Percentiles rank a stretch among this genome's conserved stretches.
Conservation (phyloP, 2,329 filamentous ascomycete species). For the Penicillium sp. region DNA sequence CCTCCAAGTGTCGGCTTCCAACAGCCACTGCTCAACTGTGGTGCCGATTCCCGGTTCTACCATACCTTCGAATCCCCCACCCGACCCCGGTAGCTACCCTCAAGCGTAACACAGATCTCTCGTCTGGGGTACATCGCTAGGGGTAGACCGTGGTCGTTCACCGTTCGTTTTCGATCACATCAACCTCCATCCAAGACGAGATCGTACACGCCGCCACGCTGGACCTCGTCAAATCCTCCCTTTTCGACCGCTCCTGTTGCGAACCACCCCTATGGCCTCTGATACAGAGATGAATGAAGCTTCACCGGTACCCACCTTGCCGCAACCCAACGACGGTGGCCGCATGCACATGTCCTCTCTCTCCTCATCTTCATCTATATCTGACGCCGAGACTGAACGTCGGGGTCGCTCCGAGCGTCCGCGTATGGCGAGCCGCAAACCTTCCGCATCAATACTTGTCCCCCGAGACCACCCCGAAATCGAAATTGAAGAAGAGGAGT, state of each 20-base stretch:
- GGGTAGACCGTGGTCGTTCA: slow-evolving; percentile 34
- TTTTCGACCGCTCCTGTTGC: slow-evolving; percentile 15
- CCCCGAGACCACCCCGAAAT: slow-evolving; percentile 72
- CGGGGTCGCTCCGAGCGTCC: slow-evolving; percentile 57
- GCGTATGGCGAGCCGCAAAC: slow-evolving; percentile 69
- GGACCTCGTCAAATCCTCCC: slow-evolving; percentile 19
- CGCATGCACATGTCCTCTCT: slow-evolving; percentile 41
- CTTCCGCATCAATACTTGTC: slow-evolving; percentile 79
- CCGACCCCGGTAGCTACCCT: slow-evolving; percentile 35
- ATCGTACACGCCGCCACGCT: slow-evolving; percentile 15
- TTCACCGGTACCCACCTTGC: slow-evolving; percentile 39
- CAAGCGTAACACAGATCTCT: slow-evolving; percentile 38
- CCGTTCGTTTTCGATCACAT: slow-evolving; percentile 10
- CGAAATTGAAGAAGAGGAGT: slow-evolving; percentile 69
- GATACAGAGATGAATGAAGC: slow-evolving; percentile 38
- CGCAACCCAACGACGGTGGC: slow-evolving; percentile 39
- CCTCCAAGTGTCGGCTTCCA: slow-evolving; percentile 7
- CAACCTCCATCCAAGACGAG: neutral
- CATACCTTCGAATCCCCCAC: slow-evolving; percentile 12
- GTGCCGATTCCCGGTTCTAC: slow-evolving; percentile 13
- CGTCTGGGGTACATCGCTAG: slow-evolving; percentile 39
- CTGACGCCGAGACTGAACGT: slow-evolving; percentile 46
- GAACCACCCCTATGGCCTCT: slow-evolving; percentile 33
- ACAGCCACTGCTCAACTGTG: slow-evolving; percentile 11
- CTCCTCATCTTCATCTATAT: slow-evolving; percentile 49